Base-by-base conservation (phyloP, 495 filamentous ascomycete species). In the Pyrenopolyporus hunteri region DNA sequence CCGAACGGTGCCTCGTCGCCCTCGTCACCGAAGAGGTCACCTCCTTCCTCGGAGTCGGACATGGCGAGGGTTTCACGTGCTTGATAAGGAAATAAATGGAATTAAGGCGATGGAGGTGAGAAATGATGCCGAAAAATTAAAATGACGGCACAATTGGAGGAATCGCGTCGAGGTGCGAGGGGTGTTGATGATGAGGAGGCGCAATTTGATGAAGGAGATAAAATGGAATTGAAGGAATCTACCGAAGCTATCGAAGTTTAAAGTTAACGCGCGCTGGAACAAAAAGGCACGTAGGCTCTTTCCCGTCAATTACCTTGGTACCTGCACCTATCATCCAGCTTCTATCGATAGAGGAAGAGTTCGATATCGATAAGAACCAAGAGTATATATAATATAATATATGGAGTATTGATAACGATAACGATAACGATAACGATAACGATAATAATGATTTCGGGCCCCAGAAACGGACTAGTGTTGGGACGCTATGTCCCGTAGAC, bases 11-110 rank as follows among this genome's bases (percentile, higher is more conserved):
- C 36, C 31, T 57, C 49, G 25, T 75, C 73, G 46, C 71, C 79
- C 17, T 76, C 78, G 43, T 76, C 78, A 13, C 88, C 89, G 50
- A 92, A 92, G 9, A 92, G 80, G 59, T 90, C 89, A 45, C 79
- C 84, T 29, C 77, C 83, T 32, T 69, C 80, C 39, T 84, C 81
- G 4, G 76, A 78, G 39, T 80, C 76, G 32, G 80, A 82, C 82
- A 84, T 84, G 0, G 33, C 19, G 44, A 35, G 9, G 17, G 9
- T 39, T 44, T 14, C 4, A n/a, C 42, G 13, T 48, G 26, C 6
- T 25, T 17, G 19, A 37, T 14, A 23, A 14, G 22, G 9, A 13
- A 6, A 46, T 17, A 6, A n/a, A 10, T 31, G n/a, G 13, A 29
- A 29, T 9, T 29, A 29, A 29, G 26, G 26, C 26, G 22, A n/a